These are phyloP conservation scores for Chloropicon primus DNA, from an alignment of 139 green algal genomes.

Conservation along the genomic window DNA sequence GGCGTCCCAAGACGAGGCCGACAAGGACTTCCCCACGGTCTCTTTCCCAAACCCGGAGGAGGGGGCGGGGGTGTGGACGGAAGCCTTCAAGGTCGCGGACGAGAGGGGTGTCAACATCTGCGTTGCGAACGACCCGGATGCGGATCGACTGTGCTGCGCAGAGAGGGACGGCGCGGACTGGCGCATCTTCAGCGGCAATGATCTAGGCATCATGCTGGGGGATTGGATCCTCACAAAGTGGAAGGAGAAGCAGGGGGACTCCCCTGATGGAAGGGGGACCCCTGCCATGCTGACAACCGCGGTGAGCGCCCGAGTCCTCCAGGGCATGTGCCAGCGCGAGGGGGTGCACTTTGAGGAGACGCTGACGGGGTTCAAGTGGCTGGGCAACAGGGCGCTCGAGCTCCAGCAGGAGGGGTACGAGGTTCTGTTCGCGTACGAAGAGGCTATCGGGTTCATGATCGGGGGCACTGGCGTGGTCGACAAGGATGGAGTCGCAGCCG, in stretches of 20 bases:
- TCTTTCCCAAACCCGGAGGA: conserved; percentile 68
- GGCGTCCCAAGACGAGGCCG: conserved; percentile 35
- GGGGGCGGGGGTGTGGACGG: conserved; percentile 42
- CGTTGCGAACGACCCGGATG: conserved; percentile 65
- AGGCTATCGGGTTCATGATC: conserved; percentile 65
- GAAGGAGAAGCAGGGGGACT: conserved; percentile 16
- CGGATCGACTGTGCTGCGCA: conserved; percentile 41
- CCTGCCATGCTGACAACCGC: conserved; percentile 42
- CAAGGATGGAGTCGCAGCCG: conserved; percentile 56
- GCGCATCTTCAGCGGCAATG: conserved; percentile 43
- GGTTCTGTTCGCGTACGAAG: conserved; percentile 65
- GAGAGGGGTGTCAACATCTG: conserved; percentile 24
- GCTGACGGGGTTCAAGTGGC: conserved; percentile 72
- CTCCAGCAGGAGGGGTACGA: conserved; percentile 29
- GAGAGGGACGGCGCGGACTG: conserved; percentile 24
- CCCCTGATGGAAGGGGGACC: too few species aligned
- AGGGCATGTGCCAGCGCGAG: conserved; percentile 35
- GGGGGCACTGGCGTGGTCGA: conserved; percentile 21
- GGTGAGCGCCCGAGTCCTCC: conserved; percentile 44
- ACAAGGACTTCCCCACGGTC: conserved; percentile 59
- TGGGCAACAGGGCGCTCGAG: conserved; percentile 44
- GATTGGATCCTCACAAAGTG: conserved; percentile 53
- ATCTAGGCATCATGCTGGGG: conserved; percentile 57
- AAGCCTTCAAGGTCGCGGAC: conserved; percentile 37
- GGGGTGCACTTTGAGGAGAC: conserved; percentile 34